Base-by-base conservation (phyloP, 2,329 filamentous ascomycete species). In the Exophiala spinifera region DNA sequence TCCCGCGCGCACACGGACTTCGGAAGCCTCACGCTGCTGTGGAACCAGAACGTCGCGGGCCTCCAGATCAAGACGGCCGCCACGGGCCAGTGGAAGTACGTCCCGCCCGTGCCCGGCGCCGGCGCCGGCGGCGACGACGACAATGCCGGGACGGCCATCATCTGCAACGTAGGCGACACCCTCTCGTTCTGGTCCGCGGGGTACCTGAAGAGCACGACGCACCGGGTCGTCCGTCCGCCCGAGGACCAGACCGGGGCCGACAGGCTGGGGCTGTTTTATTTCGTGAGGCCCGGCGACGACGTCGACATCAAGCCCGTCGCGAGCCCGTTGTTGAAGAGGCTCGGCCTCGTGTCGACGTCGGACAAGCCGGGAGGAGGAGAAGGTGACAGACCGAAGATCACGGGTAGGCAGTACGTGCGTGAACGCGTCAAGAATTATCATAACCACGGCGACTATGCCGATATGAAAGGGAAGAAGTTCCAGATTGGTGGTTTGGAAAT, bases 31-130 rank as follows among this genome's bases (percentile, higher is more conserved):
- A 83, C 80, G 0, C 67, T 83, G 4, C 70, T 83, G 0, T 82
- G 83, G 69, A 71, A 78, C 1, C 80, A 83, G 58, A 79, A 80
- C 0, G 74, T 83, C 1, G 78, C 79, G 0, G 79, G 74, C 0
- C 68, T 83, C 6, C 80, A 83, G 64, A 78, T 83, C 31, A 74
- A 74, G n/a, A 70, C 70, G 4, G 69, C 73, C 6, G 46, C 71
- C 1, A 4, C 23, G 23, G 62, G 72, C 1, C 62, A 73, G 2
- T 80, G 78, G 78, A 76, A 74, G 33, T 79, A 71, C 61, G 73
- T 77, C 0, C 72, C 70, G 36, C 74, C 76, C 1, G 69, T 74
- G 7, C 8, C 7, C 14, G 36, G 34, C 11, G n/a, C n/a, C n/a
- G n/a, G n/a, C n/a, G n/a, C n/a, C n/a, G n/a, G n/a, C n/a, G n/a